These are phyloP conservation scores for Trichoderma gracile DNA, from an alignment of 2,329 filamentous ascomycete genomes.

Conservation along the genomic window DNA sequence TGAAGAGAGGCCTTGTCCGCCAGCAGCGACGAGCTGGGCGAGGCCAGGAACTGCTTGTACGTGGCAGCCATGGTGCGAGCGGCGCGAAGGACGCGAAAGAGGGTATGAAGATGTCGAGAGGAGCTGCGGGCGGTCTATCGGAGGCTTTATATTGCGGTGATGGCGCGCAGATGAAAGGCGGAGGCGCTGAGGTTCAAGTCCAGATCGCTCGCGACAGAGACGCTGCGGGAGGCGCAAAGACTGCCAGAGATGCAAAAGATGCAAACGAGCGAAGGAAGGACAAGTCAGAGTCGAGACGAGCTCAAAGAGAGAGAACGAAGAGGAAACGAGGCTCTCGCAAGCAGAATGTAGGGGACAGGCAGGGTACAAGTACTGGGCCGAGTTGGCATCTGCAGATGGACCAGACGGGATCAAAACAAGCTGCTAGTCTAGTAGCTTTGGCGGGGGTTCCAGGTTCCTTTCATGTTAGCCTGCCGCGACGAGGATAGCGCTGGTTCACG, in stretches of 20 bases:
- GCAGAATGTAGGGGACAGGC: constrained; percentile 1
- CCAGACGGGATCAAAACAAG: constrained; percentile 24
- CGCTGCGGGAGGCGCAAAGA: constrained; percentile 2
- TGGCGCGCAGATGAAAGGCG: not conserved
- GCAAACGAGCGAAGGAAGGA: constrained; percentile 16
- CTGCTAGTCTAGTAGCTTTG: not conserved
- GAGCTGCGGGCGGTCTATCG: not conserved
- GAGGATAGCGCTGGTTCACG: not conserved
- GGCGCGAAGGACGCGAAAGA: constrained; percentile 27
- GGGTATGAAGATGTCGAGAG: not conserved
- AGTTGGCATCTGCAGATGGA: constrained; percentile 8
- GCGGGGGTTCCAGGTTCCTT: constrained; percentile 3
- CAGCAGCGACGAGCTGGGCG: constrained; percentile 64
- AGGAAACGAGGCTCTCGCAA: constrained; percentile 12
- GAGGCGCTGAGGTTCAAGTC: not conserved
- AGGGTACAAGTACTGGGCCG: constrained; percentile 14
- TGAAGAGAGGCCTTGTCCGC: constrained; percentile 69
- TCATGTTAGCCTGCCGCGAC: constrained; percentile 6
- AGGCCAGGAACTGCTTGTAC: constrained; percentile 73
- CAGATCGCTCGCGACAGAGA: constrained; percentile 10
- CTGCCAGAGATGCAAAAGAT: not conserved
- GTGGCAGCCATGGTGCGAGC: constrained; percentile 43
- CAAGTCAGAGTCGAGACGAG: not conserved
- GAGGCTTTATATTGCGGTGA: not conserved
- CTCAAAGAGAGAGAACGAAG: constrained; percentile 17